These are phyloP conservation scores for Leptomonas pyrrhocoris DNA, from an alignment of 208 protist genomes.

Conservation along the genomic window DNA sequence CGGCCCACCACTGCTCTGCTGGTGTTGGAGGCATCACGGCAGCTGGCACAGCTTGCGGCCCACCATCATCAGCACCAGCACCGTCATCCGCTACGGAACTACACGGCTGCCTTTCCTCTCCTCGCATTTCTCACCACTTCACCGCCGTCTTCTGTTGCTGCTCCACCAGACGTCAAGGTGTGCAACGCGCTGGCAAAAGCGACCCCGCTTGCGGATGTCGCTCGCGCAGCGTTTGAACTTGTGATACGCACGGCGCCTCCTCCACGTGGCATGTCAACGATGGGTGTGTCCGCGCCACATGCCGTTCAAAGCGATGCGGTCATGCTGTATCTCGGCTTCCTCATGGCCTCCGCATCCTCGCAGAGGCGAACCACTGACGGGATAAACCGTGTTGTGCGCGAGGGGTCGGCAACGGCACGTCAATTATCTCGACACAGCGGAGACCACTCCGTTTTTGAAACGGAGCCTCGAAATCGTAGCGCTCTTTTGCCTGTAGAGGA, in stretches of 20 bases:
- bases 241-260: constrained; percentile 6
- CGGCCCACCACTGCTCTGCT: constrained; percentile 26
- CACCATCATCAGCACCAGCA: background rate
- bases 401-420: background rate
- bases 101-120: constrained; percentile 3
- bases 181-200: background rate
- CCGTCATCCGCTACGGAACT: background rate
- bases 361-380: constrained; percentile 5
- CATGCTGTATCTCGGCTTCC: constrained; percentile 25
- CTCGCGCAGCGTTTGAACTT: constrained; percentile 15
- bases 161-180: too few relatives aligned
- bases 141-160: background rate
- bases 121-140: constrained; percentile 5
- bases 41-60: constrained; percentile 2
- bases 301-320: constrained; percentile 14
- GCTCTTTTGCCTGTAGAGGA: background rate
- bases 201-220: constrained; percentile 14
- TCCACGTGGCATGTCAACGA: background rate
- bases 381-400: too few relatives aligned
- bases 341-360: constrained; percentile 4
- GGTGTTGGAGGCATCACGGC: constrained; percentile 25
- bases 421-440: background rate
- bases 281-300: background rate
- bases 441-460: background rate
- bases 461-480: background rate